These are phyloP conservation scores for Royoungia palumana DNA, from an alignment of 768 basidiomycete species.

Conservation along the genomic window DNA sequence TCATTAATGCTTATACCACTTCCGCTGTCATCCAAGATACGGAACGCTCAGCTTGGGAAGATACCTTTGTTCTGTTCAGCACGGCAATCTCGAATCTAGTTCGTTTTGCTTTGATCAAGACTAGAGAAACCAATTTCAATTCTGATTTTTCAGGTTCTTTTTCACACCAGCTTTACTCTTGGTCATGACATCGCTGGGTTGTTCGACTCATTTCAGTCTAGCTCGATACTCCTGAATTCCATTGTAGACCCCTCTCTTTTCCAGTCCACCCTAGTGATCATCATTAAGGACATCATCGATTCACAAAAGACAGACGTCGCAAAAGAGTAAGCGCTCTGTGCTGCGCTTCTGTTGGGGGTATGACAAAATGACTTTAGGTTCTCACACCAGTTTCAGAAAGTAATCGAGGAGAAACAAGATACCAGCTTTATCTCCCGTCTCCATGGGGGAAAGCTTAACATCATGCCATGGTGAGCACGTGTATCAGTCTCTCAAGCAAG, in stretches of 20 bases:
- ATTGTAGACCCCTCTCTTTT: constrained; percentile 55
- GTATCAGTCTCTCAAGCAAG: background rate
- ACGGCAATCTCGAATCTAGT: constrained; percentile 64
- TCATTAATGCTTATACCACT: background rate
- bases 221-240: constrained; percentile 54
- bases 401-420: constrained; percentile 56
- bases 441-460: constrained; percentile 51
- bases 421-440: constrained; percentile 60
- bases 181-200: constrained; percentile 59
- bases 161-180: constrained; percentile 63
- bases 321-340: constrained; percentile 43
- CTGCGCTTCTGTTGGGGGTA: background rate
- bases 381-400: constrained; percentile 53
- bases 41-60: constrained; percentile 61
- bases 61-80: constrained; percentile 62
- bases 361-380: constrained; percentile 37
- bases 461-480: constrained; percentile 49
- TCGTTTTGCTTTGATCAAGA: constrained; percentile 10
- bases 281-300: constrained; percentile 68
- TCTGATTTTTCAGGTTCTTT: constrained; percentile 44
- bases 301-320: constrained; percentile 57
- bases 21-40: constrained; percentile 58
- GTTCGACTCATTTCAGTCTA: constrained; percentile 60
- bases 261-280: constrained; percentile 55
- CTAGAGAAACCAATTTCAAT: too few relatives aligned